Conservation (phyloP, 1,284 basidiomycete species). For the Tremellales sp. region DNA sequence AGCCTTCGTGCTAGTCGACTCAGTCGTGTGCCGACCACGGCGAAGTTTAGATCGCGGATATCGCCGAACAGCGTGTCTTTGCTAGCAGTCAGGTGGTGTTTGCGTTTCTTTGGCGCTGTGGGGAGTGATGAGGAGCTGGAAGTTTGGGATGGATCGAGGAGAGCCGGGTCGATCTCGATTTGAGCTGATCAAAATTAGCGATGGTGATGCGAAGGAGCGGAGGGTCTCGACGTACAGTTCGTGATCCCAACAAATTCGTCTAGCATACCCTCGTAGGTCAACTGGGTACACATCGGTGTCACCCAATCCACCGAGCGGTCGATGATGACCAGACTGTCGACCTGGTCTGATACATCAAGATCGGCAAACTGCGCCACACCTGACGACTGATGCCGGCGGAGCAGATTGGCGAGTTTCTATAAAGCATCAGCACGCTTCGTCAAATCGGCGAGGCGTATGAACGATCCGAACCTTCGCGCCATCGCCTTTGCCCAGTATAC, state of each 20-base stretch:
- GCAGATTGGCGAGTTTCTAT: slow-evolving; percentile 73
- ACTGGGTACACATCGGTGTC: slow-evolving; percentile 89
- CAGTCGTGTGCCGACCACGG: slow-evolving; percentile 78
- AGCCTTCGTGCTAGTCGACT: slow-evolving; percentile 77
- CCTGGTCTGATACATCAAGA: slow-evolving; percentile 48
- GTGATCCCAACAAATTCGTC: slow-evolving; percentile 88
- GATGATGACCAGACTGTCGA: slow-evolving; percentile 84
- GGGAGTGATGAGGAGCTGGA: slow-evolving; percentile 48
- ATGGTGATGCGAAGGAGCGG: not conserved
- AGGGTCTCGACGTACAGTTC: slow-evolving; percentile 60
- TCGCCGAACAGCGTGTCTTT: slow-evolving; percentile 82
- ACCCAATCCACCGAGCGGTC: slow-evolving; percentile 94
- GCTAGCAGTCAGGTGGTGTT: slow-evolving; percentile 70
- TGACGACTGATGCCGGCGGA: slow-evolving; percentile 58
- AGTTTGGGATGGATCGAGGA: slow-evolving; percentile 57
- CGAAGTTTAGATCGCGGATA: slow-evolving; percentile 88
- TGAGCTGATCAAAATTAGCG: slow-evolving; percentile 59
- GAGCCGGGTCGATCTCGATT: slow-evolving; percentile 78
- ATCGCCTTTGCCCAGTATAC: slow-evolving; percentile 90
- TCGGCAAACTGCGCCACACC: slow-evolving; percentile 28
- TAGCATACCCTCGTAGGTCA: slow-evolving; percentile 96
- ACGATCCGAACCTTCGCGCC: slow-evolving; percentile 64
- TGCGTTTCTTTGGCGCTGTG: slow-evolving; percentile 69
- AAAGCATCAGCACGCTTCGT: no score
- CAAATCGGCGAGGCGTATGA: not conserved